These are phyloP conservation scores for Pyrenochaeta sp. DNA, from an alignment of 2,329 filamentous ascomycete species.

Conservation along the genomic window DNA sequence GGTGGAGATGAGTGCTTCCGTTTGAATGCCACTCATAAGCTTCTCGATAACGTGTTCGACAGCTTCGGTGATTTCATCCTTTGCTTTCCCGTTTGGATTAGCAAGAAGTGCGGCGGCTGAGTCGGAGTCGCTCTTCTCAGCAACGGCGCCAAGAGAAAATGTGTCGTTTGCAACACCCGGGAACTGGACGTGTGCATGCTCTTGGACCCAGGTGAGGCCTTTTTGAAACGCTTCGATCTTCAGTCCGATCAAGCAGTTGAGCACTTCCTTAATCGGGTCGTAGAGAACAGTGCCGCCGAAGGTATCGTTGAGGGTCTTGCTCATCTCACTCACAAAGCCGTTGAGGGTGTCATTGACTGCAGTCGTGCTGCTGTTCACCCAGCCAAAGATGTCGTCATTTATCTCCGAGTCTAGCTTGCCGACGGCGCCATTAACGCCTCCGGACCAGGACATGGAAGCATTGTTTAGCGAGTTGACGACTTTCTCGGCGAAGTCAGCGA, in stretches of 20 bases:
- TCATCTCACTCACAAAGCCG: conserved; percentile 80
- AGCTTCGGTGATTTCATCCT: conserved; percentile 82
- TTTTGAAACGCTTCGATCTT: conserved; percentile 87
- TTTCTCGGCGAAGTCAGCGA: conserved; percentile 80
- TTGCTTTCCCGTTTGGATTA: conserved; percentile 75
- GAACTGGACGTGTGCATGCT: conserved; percentile 84
- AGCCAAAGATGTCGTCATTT: conserved; percentile 85
- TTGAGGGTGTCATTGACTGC: conserved; percentile 89
- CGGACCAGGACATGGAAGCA: conserved; percentile 79
- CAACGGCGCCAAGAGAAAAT: conserved; percentile 80
- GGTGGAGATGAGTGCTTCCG: conserved; percentile 81
- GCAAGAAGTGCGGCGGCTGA: conserved; percentile 77
- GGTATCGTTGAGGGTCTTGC: conserved; percentile 73
- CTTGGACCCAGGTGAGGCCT: conserved; percentile 91
- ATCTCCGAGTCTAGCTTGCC: conserved; percentile 71
- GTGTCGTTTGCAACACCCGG: conserved; percentile 80
- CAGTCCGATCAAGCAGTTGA: conserved; percentile 86
- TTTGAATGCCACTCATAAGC: conserved; percentile 72
- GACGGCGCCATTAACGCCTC: conserved; percentile 77
- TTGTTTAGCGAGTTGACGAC: conserved; percentile 77
- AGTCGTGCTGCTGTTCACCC: conserved; percentile 83
- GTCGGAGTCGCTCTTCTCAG: conserved; percentile 57
- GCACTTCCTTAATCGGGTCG: conserved; percentile 78
- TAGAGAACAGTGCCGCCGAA: conserved; percentile 86
- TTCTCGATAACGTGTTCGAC: conserved; percentile 74